These are phyloP conservation scores for Eucalyptus brandiana DNA, from an alignment of 345 rosid species.

Conservation along the genomic window DNA sequence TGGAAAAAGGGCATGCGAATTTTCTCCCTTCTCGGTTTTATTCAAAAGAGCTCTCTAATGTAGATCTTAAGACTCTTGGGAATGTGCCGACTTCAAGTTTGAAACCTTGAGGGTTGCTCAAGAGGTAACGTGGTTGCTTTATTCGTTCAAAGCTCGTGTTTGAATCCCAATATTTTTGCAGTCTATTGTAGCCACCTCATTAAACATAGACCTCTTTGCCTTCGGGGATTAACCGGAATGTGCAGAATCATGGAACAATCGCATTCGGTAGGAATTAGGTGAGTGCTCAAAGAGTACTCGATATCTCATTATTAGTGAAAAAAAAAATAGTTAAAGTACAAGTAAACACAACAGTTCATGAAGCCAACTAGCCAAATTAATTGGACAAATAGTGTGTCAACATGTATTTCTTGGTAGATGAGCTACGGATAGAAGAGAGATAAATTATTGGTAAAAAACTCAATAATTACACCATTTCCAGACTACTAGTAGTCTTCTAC, in stretches of 20 bases:
- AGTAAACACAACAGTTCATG: not conserved
- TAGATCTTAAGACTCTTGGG: not conserved
- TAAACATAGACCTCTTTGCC: not conserved
- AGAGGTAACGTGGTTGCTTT: not conserved
- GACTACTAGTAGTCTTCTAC: no score
- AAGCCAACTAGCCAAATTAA: not conserved
- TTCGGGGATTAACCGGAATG: not conserved
- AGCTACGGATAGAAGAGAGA: not conserved
- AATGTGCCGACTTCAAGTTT: not conserved
- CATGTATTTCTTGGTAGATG: not conserved
- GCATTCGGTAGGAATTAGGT: not conserved
- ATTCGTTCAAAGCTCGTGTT: not conserved
- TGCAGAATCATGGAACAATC: not conserved
- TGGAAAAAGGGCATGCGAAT: not conserved
- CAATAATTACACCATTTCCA: no score
- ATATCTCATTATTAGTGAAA: not conserved
- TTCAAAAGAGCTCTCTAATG: not conserved
- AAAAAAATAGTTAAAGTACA: not conserved
- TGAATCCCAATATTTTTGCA: not conserved
- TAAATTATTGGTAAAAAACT: no score
- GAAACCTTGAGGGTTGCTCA: not conserved
- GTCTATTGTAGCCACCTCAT: not conserved
- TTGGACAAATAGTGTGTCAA: not conserved
- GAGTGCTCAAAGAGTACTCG: not conserved
- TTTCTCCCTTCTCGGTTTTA: not conserved